Evolutionary conservation across 176 grass and related monocot genomes (phyloP).

Genomic region (Phoenix roebelenii): DNA sequence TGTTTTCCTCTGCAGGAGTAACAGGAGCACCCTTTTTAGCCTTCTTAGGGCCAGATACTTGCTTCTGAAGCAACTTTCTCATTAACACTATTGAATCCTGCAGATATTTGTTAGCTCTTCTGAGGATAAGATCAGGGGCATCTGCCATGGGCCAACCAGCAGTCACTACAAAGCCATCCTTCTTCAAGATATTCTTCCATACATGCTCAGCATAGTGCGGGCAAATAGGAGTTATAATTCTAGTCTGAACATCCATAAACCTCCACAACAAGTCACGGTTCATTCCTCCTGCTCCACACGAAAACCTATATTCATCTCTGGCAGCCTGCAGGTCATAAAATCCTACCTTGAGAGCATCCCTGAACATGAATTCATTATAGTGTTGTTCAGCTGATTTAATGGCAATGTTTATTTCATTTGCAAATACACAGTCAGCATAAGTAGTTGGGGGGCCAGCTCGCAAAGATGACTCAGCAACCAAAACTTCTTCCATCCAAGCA

Average conservation of each 20-base stretch:
- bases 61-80: conserved; percentile 68
- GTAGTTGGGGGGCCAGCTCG: conserved; percentile 33
- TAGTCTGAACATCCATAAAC: conserved; percentile 77
- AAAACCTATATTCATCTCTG: conserved; percentile 73
- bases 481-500: conserved; percentile 79
- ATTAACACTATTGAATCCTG: conserved; percentile 58
- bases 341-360: conserved; percentile 63
- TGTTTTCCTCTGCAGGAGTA: conserved; percentile 32
- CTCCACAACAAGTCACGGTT: conserved; percentile 42
- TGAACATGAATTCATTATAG: conserved; percentile 70
- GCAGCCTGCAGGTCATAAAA: conserved; percentile 74
- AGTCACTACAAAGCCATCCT: conserved; percentile 51
- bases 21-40: conserved; percentile 52
- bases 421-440: conserved; percentile 66
- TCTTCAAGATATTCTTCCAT: conserved; percentile 52
- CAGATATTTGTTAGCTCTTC: conserved; percentile 67
- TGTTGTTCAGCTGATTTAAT: conserved; percentile 58
- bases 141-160: conserved; percentile 54
- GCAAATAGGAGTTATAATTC: conserved; percentile 51
- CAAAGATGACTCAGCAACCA: conserved; percentile 43
- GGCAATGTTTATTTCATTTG: conserved; percentile 68
- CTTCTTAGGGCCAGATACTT: conserved; percentile 61
- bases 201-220: conserved; percentile 73
- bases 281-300: conserved; percentile 57
- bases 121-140: conserved; percentile 39